These are phyloP conservation scores for Carex scoparia DNA, from an alignment of 176 grass and related monocot species.

Conservation along the genomic window DNA sequence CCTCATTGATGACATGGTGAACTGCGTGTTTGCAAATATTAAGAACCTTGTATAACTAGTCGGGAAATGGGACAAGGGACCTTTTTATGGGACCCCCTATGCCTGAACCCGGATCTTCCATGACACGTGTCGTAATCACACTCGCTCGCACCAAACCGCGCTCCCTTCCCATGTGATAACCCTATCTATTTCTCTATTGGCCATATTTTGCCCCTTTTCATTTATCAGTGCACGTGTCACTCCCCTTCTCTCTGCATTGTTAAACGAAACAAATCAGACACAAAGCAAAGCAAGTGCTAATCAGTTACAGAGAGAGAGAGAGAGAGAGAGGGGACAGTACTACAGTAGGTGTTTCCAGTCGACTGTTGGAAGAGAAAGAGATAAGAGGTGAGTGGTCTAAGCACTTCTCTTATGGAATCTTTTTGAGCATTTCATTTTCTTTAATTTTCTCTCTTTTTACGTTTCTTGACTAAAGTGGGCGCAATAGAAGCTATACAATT, in stretches of 20 bases:
- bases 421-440: not conserved
- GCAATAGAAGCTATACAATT: not conserved
- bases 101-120: not conserved
- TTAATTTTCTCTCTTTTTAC: not conserved
- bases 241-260: not conserved
- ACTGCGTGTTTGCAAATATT: not conserved
- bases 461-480: slow-evolving; percentile 4
- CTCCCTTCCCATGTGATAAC: slow-evolving; percentile 31
- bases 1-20: not conserved
- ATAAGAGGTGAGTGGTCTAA: slow-evolving; percentile 34
- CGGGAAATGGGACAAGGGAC: not conserved
- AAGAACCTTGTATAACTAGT: not conserved
- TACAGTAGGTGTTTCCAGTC: not conserved
- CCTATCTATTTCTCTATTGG: slow-evolving; percentile 28
- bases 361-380: not conserved
- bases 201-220: not conserved
- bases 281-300: not conserved
- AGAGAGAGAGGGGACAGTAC: not conserved
- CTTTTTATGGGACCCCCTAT: slow-evolving; percentile 1
- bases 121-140: slow-evolving; percentile 16
- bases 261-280: not conserved
- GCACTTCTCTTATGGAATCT: slow-evolving; percentile 3
- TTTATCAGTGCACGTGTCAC: slow-evolving; percentile 6
- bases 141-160: not conserved
- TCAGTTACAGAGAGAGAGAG: not conserved